Evolutionary conservation across 352 stramenopile species (phyloP), one percentile per base, ranked within the genome.

Genomic region (Globisporangium lucens): DNA sequence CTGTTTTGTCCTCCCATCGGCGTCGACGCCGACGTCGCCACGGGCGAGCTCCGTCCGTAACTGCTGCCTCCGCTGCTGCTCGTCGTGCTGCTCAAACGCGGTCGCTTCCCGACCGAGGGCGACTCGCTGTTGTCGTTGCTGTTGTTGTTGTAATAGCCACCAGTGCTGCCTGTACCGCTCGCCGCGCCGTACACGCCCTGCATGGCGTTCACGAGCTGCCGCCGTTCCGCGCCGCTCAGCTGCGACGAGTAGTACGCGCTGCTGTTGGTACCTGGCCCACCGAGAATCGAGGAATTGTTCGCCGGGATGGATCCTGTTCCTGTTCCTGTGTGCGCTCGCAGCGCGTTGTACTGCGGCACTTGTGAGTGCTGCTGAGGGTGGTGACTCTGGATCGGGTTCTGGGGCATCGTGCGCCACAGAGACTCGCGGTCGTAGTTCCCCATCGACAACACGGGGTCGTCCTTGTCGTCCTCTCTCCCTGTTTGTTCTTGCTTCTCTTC

Each of bases 361-460:
- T 67, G 69, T 22, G 30, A 33, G 5, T 69, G 65, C 2, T 66
- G 55, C 49, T 51, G 43, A 12, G 43, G 43, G 43, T 51, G 43
- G 17, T 72, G 55, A 22, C 38, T 46, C 35, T 47, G 56, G 56
- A 17, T 61, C 56, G 35, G 63, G 64, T 78, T 66, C 69, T 83
- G 71, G 64, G 79, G 79, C 77, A 89, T 82, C 53, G 74, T 67
- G 63, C 77, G 73, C 75, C 82, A 75, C 51, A 79, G 71, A n/a
- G 73, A 66, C 29, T 82, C 65, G 41, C 79, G 79, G 67, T 91
- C 80, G 75, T 82, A 89, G 38, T 82, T 85, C 51, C 79, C 83
- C 80, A 90, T 89, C 17, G 62, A 33, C 56, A 56, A 47, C 51
- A 58, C 17, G 17, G 52, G 30, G 30, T 58, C 49, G 47, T 20